Conservation (phyloP, 495 filamentous ascomycete species). For the Penicillium pulvis region DNA sequence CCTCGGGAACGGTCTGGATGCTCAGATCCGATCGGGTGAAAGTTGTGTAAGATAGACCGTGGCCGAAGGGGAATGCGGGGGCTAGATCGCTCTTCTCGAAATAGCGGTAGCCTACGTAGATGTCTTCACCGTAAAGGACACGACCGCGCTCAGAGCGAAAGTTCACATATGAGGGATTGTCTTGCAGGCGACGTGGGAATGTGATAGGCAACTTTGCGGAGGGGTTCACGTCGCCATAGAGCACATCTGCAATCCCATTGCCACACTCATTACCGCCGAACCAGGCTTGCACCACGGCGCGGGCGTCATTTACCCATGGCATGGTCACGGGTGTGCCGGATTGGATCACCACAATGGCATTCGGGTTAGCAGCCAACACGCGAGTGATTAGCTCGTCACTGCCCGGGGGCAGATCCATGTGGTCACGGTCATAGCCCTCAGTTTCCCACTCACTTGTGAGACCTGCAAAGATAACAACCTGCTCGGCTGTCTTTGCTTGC, state of each 20-base stretch:
- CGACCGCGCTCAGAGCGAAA: conserved; percentile 77
- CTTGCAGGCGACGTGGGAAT: conserved; percentile 66
- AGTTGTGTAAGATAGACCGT: conserved; percentile 80
- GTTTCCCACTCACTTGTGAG: conserved; percentile 87
- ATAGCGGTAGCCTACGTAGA: conserved; percentile 83
- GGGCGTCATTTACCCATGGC: conserved; percentile 73
- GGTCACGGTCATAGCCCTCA: conserved; percentile 81
- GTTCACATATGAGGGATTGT: conserved; percentile 77
- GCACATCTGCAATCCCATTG: conserved; percentile 61
- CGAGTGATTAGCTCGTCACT: conserved; percentile 74
- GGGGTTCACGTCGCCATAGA: conserved; percentile 58
- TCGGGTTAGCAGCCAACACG: conserved; percentile 70
- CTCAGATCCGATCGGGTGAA: conserved; percentile 69
- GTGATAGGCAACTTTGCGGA: conserved; percentile 59
- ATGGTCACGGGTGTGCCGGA: conserved; percentile 83
- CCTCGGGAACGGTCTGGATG: conserved; percentile 38
- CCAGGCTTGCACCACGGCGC: conserved; percentile 75
- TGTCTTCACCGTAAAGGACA: conserved; percentile 76
- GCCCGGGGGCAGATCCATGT: conserved; percentile 79
- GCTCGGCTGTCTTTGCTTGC: conserved; percentile 64
- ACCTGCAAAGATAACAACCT: conserved; percentile 78
- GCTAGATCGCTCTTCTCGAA: conserved; percentile 70
- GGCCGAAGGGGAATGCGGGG: conserved; percentile 78
- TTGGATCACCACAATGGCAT: conserved; percentile 78
- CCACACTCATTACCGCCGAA: conserved; percentile 69